Percentiles rank a stretch among this genome's conserved stretches.
Evolutionary conservation across 805 yeast species (phyloP).

Genomic region (Pichia exigua): DNA sequence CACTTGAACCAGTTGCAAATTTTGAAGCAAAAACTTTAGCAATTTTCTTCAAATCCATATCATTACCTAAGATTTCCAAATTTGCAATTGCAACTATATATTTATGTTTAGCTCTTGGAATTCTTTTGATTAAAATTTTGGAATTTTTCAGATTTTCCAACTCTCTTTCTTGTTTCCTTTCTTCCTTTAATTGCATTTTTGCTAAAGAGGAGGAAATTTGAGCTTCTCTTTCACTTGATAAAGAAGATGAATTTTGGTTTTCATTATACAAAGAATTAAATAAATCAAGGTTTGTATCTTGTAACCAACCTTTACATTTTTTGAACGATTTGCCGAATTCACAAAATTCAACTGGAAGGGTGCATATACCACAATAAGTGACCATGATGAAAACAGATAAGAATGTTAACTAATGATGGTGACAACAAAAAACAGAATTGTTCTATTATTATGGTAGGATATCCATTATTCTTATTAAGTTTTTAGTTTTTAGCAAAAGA

Average conservation of each 20-base stretch:
- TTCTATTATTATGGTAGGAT: too few species aligned
- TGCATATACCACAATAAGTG: conserved; percentile 69
- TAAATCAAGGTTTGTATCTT: conserved; percentile 47
- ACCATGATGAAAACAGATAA: conserved; percentile 21
- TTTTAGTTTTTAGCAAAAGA: too few species aligned
- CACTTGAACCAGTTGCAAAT: conserved; percentile 94
- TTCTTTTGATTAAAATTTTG: conserved; percentile 74
- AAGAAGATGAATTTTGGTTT: conserved; percentile 41
- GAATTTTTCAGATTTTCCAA: conserved; percentile 69
- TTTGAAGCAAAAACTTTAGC: conserved; percentile 89
- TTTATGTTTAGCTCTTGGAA: conserved; percentile 85
- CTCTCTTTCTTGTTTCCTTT: conserved; percentile 78
- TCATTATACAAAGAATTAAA: conserved; percentile 55
- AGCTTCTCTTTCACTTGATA: conserved; percentile 71
- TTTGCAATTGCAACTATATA: conserved; percentile 82
- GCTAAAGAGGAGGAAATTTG: conserved; percentile 74
- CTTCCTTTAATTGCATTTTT: conserved; percentile 81
- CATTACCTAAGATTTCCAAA: conserved; percentile 65
- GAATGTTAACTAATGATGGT: too few species aligned
- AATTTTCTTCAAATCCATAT: conserved; percentile 80
- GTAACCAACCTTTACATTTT: conserved; percentile 80
- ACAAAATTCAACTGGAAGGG: conserved; percentile 87
- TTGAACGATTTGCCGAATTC: conserved; percentile 80
- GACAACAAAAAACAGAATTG: too few species aligned
- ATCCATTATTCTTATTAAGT: too few species aligned